These are phyloP conservation scores for Saturnispora diversa DNA, from an alignment of 805 yeast species.

Conservation along the genomic window DNA sequence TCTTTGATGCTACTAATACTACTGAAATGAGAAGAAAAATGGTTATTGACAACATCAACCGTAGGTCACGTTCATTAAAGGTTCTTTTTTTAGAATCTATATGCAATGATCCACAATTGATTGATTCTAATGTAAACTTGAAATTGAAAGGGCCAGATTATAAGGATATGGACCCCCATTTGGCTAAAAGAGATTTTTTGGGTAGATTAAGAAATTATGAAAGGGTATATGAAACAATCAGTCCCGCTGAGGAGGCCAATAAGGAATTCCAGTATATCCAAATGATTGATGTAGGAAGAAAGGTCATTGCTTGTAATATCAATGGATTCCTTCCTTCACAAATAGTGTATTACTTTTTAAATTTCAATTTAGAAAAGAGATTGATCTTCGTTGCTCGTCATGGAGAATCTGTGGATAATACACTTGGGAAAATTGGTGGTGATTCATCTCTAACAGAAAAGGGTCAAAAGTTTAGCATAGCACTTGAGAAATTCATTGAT, in stretches of 20 bases:
- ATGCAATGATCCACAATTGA: slow-evolving; percentile 68
- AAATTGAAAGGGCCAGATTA: slow-evolving; percentile 93
- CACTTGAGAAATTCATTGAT: slow-evolving; percentile 67
- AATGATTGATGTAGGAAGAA: slow-evolving; percentile 93
- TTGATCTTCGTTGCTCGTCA: slow-evolving; percentile 94
- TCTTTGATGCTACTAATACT: slow-evolving; percentile 79
- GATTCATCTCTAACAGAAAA: slow-evolving; percentile 74
- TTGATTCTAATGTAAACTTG: slow-evolving; percentile 73
- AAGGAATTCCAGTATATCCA: slow-evolving; percentile 76
- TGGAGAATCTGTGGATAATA: slow-evolving; percentile 86
- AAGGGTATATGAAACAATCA: slow-evolving; percentile 82
- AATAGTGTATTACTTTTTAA: slow-evolving; percentile 79
- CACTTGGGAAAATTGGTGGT: slow-evolving; percentile 84
- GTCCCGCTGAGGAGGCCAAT: slow-evolving; percentile 57
- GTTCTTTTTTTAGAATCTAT: slow-evolving; percentile 81
- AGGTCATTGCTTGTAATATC: slow-evolving; percentile 85
- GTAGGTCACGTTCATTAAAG: slow-evolving; percentile 54
- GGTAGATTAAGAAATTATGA: slow-evolving; percentile 79
- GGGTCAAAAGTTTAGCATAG: slow-evolving; percentile 66
- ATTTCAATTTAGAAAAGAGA: slow-evolving; percentile 80
- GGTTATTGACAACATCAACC: slow-evolving; percentile 49
- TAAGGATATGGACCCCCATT: slow-evolving; percentile 70
- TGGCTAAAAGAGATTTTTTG: slow-evolving; percentile 74
- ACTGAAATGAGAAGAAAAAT: slow-evolving; percentile 56
- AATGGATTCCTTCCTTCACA: slow-evolving; percentile 86